These are phyloP conservation scores for Annulohypoxylon maeteangense DNA, from an alignment of 495 filamentous ascomycete species.

Conservation along the genomic window DNA sequence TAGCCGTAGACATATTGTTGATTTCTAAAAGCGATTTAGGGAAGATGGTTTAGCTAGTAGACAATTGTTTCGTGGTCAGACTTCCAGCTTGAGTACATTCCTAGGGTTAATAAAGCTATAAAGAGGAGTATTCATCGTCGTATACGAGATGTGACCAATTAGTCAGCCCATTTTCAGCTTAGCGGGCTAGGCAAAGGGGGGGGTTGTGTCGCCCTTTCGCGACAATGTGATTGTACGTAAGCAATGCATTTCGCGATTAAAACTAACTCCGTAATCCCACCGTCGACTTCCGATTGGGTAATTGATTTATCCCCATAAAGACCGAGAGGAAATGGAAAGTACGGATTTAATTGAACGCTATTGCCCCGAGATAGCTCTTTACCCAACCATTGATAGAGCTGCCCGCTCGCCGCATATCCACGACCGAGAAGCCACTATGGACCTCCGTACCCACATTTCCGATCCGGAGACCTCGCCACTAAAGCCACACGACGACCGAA, in stretches of 20 bases:
- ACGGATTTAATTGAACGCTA: neutral
- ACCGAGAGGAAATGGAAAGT: neutral
- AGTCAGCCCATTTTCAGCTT: neutral
- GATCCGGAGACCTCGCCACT: neutral
- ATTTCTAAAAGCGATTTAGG: neutral
- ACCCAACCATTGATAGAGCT: neutral
- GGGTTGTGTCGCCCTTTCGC: neutral
- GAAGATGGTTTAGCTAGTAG: too few relatives aligned
- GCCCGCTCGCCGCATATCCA: neutral
- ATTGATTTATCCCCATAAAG: neutral
- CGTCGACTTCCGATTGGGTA: neutral
- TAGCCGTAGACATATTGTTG: slow-evolving; percentile 18
- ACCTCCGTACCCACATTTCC: neutral
- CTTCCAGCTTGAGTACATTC: neutral
- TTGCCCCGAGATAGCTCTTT: neutral
- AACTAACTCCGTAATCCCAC: neutral
- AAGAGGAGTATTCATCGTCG: neutral
- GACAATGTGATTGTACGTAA: neutral
- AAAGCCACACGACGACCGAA: neutral
- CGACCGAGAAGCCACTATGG: neutral
- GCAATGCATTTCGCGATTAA: neutral
- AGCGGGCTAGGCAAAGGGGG: too few relatives aligned
- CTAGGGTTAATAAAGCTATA: neutral
- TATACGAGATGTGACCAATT: neutral
- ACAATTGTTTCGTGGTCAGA: neutral